Evolutionary conservation across 2,329 filamentous ascomycete genomes (phyloP).

Genomic region (Coniochaeta sp.): DNA sequence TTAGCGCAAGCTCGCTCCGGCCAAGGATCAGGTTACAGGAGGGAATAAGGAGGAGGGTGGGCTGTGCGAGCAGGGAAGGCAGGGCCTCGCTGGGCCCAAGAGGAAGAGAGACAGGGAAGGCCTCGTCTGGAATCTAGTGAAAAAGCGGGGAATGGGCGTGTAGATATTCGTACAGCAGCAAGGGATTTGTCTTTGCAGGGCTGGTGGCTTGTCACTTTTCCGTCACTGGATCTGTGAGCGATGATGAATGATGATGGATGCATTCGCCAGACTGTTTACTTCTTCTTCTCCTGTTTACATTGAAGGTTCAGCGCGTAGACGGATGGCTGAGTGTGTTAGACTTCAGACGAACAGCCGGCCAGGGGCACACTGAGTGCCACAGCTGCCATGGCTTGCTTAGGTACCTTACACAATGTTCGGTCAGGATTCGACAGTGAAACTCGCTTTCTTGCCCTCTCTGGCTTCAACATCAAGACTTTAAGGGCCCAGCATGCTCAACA

Average conservation of each 20-base stretch:
- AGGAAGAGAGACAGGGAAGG: not conserved
- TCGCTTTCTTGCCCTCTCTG: not conserved
- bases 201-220: not conserved
- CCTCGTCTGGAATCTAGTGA: not conserved
- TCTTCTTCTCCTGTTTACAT: too few species aligned
- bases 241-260: not conserved
- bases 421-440: not conserved
- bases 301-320: too few species aligned
- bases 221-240: not conserved
- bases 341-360: too few species aligned
- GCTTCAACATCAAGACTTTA: not conserved
- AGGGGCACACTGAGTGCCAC: not conserved
- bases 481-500: not conserved
- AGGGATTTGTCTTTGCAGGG: not conserved
- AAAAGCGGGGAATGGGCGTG: not conserved
- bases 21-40: constrained; percentile 1
- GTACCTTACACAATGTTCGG: not conserved
- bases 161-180: not conserved
- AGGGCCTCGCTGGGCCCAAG: too few species aligned
- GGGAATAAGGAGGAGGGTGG: constrained; percentile 1
- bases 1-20: not conserved
- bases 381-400: too few species aligned
- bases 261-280: not conserved
- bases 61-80: not conserved
- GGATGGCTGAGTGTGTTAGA: not conserved